Base-by-base conservation (phyloP, 2,329 filamentous ascomycete genomes). In the Claviceps sp. region DNA sequence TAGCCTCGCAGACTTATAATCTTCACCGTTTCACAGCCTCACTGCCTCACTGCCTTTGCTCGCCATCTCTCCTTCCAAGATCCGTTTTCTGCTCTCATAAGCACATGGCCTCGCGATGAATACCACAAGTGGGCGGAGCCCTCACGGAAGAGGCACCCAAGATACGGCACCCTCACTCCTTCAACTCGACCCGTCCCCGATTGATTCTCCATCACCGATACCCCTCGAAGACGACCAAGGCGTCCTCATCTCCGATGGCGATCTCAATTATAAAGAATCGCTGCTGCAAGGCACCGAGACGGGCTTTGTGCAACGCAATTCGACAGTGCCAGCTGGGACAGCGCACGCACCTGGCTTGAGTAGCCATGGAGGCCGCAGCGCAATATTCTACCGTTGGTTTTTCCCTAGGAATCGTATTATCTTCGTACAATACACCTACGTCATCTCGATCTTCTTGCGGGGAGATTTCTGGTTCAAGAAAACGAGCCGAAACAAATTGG, bases 131-230 rank as follows among this genome's bases (percentile, higher is more conserved):
- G 23, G 38, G 47, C 47, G 43, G 36, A 49, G 40, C 23, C 45
- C 50, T 36, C 60, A 63, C 51, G 63, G 59, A 50, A 68, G 64
- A 50, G 71, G 68, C 54, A 78, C 75, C 44, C 68, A 72, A 54
- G 74, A 75, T 60, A 80, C 80, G 39, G 68, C 82, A 50, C 69
- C 80, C 53, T 84, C 84, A 43, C 76, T 95, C 53, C 76, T 84
- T 49, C 81, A 91, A 62, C 73, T 96, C 55, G 89, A 95, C 50
- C 90, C 90, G 3, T 82, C 82, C 22, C 90, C 89, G 0, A 87
- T 95, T 44, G 85, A 78, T 26, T 67, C 68, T 39, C 67, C 71
- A 13, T 77, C 72, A 22, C 64, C 71, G 37, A 37, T 50, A 20
- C 51, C 56, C 36, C 51, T 23, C 52, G 50, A 54, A 51, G 52